Evolutionary conservation across 164 flowering plant genomes (phyloP), one percentile per base, ranked within the genome.

Genomic region (Platanus orientalis): DNA sequence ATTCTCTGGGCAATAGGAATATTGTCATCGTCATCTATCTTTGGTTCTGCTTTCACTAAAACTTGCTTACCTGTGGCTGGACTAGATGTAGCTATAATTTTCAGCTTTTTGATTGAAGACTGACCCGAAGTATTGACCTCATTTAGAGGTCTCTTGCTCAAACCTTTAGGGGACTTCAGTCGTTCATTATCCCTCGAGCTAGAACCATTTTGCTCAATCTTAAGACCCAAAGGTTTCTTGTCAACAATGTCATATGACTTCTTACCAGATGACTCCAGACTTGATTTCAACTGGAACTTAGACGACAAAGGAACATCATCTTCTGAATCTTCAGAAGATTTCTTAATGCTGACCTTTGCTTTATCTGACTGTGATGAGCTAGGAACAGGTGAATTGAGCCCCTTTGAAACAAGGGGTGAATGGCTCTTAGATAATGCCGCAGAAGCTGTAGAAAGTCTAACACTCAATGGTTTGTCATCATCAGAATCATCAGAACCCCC

Each of bases 301-400:
- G 80, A 63, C 1, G 93, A 77, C 71, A 90, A 68, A 39, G 93
- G 92, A n/a, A 60, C 71, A 52, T 87, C 91, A 80, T 88, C 98
- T 65, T 86, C 95, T 9, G 91, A 88, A 75, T 84, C 92, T 63
- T 84, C 89, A 44, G 60, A 40, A 42, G 71, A 34, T 63, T 65
- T 65, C 61, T 69, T 69, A 14, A 56, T n/a, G 36, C n/a, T 47
- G 25, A 62, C 45, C 58, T 47, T 73, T 12, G 62, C 1, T 34
- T 68, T 73, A 29, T 60, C 70, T 32, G 66, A 24, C 14, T 16
- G 1, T 23, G 64, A 34, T 42, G 71, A 58, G 44, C 56, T 44
- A 55, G 68, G 71, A 63, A 29, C 2, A 20, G 67, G 36, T 13
- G 69, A 61, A 58, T 42, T 68, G 24, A 29, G 61, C 44, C 59